Evolutionary conservation across 805 yeast genomes (phyloP).

Genomic region (Wickerhamomyces strasburgensis): DNA sequence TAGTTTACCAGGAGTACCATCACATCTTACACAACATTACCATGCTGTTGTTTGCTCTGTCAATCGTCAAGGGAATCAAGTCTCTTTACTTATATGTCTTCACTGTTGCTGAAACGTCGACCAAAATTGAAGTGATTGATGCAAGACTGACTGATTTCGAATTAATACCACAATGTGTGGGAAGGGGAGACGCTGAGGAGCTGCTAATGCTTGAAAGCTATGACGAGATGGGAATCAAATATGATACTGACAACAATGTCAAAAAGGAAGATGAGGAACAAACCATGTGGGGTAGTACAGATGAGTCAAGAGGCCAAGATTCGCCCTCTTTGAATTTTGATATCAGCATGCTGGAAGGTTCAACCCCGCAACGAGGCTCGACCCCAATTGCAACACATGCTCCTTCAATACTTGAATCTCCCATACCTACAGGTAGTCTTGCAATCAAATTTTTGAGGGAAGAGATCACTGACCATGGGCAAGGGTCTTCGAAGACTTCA

Average conservation of each 20-base stretch:
- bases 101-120: background rate
- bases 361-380: constrained; percentile 7
- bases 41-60: constrained; percentile 2
- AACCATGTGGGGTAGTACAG: background rate
- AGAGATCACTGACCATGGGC: too few species aligned
- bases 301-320: background rate
- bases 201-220: constrained; percentile 6
- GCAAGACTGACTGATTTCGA: constrained; percentile 11
- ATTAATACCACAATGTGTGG: constrained; percentile 11
- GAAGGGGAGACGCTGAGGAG: constrained; percentile 13
- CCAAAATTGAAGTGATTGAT: background rate
- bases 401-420: background rate
- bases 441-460: background rate
- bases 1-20: constrained; percentile 8
- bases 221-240: background rate
- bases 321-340: background rate
- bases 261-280: background rate
- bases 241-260: too few species aligned
- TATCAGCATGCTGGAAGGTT: constrained; percentile 8
- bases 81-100: constrained; percentile 1
- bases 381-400: constrained; percentile 3
- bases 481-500: too few species aligned
- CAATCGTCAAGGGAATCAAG: constrained; percentile 3
- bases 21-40: constrained; percentile 2
- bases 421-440: background rate